Percentiles rank a stretch among this genome's conserved stretches.
Conservation (phyloP, 805 yeast species). For the Lipomyces orientalis region DNA sequence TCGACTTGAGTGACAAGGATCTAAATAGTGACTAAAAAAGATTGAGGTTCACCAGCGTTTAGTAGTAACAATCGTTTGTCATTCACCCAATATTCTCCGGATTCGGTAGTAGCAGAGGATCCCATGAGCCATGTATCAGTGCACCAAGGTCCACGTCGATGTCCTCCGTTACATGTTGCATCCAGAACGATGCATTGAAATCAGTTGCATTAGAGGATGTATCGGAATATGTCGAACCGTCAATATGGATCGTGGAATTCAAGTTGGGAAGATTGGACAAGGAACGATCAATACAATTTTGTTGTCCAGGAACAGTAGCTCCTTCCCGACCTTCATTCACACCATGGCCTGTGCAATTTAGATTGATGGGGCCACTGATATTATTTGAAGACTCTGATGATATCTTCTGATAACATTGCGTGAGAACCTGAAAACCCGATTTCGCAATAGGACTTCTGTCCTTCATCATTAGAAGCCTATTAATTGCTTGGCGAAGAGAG, state of each 20-base stretch:
- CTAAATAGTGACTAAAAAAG: not conserved
- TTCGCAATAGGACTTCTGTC: constrained; percentile 5
- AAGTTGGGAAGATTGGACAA: constrained; percentile 6
- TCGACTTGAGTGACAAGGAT: not conserved
- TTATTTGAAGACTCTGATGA: constrained; percentile 1
- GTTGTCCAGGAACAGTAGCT: not conserved
- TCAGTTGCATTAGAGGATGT: not conserved
- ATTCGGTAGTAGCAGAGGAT: not conserved
- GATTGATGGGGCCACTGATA: constrained; percentile 1
- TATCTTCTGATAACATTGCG: constrained; percentile 4
- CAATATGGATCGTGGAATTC: constrained; percentile 1
- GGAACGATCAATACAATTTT: not conserved
- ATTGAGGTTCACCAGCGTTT: not conserved
- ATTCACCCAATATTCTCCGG: constrained; percentile 1
- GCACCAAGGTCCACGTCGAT: constrained; percentile 2
- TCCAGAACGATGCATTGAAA: constrained; percentile 6
- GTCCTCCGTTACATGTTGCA: not conserved
- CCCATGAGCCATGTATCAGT: not conserved
- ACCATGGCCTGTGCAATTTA: constrained; percentile 1
- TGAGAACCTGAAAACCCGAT: constrained; percentile 2
- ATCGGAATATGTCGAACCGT: constrained; percentile 6
- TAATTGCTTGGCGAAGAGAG: constrained; percentile 7
- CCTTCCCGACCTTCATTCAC: constrained; percentile 3
- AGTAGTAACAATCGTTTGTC: not conserved
- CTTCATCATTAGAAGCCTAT: constrained; percentile 2